Evolutionary conservation across 352 stramenopile genomes (phyloP).

Genomic region (Halophytophthora batemanensis): DNA sequence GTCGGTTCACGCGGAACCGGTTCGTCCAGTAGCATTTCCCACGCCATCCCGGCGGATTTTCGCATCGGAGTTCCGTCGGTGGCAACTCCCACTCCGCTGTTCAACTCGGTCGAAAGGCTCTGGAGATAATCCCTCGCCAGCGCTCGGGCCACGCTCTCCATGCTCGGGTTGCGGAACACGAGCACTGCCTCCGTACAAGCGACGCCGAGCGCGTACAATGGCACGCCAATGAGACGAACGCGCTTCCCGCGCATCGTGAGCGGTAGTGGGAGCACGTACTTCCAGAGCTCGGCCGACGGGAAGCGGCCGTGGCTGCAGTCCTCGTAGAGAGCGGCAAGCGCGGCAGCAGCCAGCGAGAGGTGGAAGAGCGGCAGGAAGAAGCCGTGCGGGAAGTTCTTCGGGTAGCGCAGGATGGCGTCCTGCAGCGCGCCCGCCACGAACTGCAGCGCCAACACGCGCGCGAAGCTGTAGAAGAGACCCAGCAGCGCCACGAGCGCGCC

Average conservation of each 20-base stretch:
- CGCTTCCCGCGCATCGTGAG: conserved; percentile 53
- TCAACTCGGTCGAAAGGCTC: conserved; percentile 22
- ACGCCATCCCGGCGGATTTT: conserved; percentile 11
- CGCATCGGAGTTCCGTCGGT: conserved; percentile 8
- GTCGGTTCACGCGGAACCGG: not conserved
- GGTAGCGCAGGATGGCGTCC: conserved; percentile 50
- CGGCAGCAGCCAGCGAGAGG: conserved; percentile 28
- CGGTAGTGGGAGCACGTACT: conserved; percentile 61
- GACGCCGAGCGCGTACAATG: conserved; percentile 55
- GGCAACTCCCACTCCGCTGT: conserved; percentile 24
- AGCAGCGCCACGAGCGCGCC: conserved; percentile 44
- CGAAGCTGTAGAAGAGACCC: conserved; percentile 64
- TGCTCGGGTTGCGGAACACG: conserved; percentile 41
- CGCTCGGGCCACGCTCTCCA: conserved; percentile 23
- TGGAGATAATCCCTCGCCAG: conserved; percentile 30
- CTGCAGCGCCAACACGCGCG: conserved; percentile 62
- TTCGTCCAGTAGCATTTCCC: conserved; percentile 15
- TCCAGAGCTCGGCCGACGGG: conserved; percentile 36
- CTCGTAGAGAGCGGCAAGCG: conserved; percentile 39
- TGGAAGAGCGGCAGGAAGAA: conserved; percentile 65
- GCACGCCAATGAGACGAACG: conserved; percentile 60
- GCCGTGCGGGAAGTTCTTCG: conserved; percentile 49
- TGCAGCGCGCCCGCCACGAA: conserved; percentile 42
- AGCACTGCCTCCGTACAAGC: conserved; percentile 49
- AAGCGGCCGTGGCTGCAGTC: conserved; percentile 32